phyloP scores from a whole-genome alignment of 225 moss, liverwort and hornwort genomes.

The Antitrichia curtipendula region DNA sequence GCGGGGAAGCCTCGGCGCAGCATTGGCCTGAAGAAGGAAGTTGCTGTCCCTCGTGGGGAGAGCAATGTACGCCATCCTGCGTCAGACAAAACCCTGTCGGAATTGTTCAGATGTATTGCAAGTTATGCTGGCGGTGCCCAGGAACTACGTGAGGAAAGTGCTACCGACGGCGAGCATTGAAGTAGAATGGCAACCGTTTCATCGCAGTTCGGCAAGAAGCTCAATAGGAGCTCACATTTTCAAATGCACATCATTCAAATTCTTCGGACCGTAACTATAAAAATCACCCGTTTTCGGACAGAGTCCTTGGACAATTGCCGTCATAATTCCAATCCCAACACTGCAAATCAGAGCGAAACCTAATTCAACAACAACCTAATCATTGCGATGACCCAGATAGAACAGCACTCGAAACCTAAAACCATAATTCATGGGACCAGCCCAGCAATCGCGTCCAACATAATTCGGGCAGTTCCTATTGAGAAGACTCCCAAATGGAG shows the following conservation, averaged over 20 bases:
- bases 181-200: background rate
- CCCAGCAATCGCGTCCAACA: too few relatives aligned
- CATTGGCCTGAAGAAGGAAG: conserved; percentile 18
- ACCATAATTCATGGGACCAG: background rate
- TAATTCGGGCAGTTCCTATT: background rate
- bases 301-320: background rate
- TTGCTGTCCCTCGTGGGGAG: conserved; percentile 42
- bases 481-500: background rate
- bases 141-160: background rate
- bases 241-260: background rate
- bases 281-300: background rate
- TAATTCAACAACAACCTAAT: background rate
- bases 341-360: background rate
- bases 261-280: too few relatives aligned
- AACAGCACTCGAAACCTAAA: background rate
- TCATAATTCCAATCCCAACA: background rate
- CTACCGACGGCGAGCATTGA: background rate
- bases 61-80: conserved; percentile 55
- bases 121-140: background rate
- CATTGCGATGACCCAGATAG: background rate
- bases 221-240: background rate
- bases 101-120: background rate
- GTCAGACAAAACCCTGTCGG: background rate
- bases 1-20: conserved; percentile 25
- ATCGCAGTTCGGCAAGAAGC: background rate